A percentile compares a stretch with the other conserved stretches of the same genome.
These are phyloP conservation scores for Juncus effusus DNA, from an alignment of 176 grass and related monocot species.

Conservation along the genomic window DNA sequence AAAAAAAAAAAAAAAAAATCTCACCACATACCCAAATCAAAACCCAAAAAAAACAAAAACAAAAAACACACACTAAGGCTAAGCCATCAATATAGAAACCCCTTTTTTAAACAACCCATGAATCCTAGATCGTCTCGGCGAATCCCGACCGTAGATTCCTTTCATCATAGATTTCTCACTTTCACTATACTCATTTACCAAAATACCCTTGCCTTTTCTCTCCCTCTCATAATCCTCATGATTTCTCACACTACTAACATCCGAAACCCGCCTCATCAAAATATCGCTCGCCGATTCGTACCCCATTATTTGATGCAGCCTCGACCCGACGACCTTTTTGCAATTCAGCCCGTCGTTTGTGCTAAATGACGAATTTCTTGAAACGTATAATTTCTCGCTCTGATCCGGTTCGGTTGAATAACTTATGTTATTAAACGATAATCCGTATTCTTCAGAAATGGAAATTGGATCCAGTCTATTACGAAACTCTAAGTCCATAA, in stretches of 20 bases:
- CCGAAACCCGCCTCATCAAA: constrained; percentile 19
- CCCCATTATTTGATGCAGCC: constrained; percentile 74
- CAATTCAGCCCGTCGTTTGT: constrained; percentile 20
- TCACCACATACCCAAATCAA: no score
- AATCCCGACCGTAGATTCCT: neutral
- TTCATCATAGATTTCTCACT: neutral
- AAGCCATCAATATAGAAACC: constrained; percentile 19
- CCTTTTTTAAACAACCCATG: constrained; percentile 22
- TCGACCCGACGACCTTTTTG: constrained; percentile 27
- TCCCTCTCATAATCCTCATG: constrained; percentile 7
- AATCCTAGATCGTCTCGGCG: constrained; percentile 23
- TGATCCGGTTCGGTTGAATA: constrained; percentile 45
- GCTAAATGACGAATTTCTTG: constrained; percentile 67
- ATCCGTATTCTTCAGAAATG: constrained; percentile 52
- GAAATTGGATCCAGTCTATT: constrained; percentile 37
- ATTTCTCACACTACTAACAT: constrained; percentile 5
- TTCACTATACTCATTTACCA: constrained; percentile 6
- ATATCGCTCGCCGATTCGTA: constrained; percentile 41
- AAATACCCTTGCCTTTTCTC: constrained; percentile 19
- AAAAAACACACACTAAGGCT: neutral
- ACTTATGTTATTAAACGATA: constrained; percentile 35
- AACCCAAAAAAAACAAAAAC: neutral
- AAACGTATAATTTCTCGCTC: constrained; percentile 43
- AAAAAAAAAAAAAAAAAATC: neutral
- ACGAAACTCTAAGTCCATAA: neutral